Conservation (phyloP, 2,329 filamentous ascomycete species). For the Rhynchosporium agropyri region DNA sequence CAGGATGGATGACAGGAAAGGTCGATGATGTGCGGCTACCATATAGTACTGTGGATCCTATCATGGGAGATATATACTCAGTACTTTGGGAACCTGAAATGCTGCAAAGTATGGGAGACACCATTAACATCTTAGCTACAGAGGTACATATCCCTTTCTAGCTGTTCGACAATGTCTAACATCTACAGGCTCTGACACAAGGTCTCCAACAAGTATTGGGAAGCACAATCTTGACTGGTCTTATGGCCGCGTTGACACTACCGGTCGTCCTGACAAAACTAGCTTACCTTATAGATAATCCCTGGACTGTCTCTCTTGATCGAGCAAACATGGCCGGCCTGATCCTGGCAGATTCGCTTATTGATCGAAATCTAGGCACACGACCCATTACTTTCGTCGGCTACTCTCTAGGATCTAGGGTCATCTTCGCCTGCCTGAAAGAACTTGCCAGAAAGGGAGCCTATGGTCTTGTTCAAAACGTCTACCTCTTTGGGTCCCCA, state of each 20-base stretch:
- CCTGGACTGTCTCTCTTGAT: slow-evolving; percentile 95
- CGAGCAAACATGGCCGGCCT: slow-evolving; percentile 86
- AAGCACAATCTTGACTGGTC: slow-evolving; percentile 80
- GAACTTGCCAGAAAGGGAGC: slow-evolving; percentile 85
- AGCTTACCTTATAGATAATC: slow-evolving; percentile 95
- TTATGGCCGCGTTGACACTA: slow-evolving; percentile 93
- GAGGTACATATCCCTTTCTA: slow-evolving; percentile 63
- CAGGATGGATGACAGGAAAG: slow-evolving; percentile 98
- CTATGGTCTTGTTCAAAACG: slow-evolving; percentile 88
- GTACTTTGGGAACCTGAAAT: slow-evolving; percentile 98
- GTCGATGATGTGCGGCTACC: slow-evolving; percentile 94
- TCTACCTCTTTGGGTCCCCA: slow-evolving; percentile 91
- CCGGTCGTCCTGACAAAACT: slow-evolving; percentile 92
- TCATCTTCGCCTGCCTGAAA: slow-evolving; percentile 89
- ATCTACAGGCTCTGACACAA: slow-evolving; percentile 81
- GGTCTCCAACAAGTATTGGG: slow-evolving; percentile 94
- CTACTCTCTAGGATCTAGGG: slow-evolving; percentile 87
- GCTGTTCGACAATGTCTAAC: slow-evolving; percentile 35
- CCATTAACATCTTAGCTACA: slow-evolving; percentile 96
- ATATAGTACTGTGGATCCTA: slow-evolving; percentile 92
- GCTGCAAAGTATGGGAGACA: slow-evolving; percentile 96
- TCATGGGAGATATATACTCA: slow-evolving; percentile 98
- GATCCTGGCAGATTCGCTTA: slow-evolving; percentile 90
- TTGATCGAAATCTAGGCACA: slow-evolving; percentile 87
- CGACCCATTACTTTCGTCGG: slow-evolving; percentile 91